A percentile compares a stretch with the other conserved stretches of the same genome.
phyloP scores from a whole-genome alignment of 805 yeast genomes.

The Saccharomycopsis babjevae region DNA sequence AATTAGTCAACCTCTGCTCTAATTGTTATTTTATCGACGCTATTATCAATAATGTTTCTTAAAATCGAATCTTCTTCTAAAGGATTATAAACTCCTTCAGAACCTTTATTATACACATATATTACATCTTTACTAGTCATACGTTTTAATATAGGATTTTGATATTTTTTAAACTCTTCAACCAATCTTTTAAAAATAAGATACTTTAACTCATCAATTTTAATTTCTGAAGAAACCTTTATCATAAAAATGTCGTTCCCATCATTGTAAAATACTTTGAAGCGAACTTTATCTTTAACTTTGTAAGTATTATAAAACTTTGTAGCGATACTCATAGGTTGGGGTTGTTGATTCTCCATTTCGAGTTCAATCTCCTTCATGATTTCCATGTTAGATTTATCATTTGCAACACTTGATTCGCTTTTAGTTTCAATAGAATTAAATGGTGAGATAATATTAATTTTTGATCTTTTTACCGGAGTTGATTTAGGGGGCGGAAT shows the following conservation, averaged over 20 bases:
- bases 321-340: neutral
- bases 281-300: neutral
- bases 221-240: conserved; percentile 12
- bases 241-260: conserved; percentile 18
- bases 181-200: conserved; percentile 13
- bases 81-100: conserved; percentile 17
- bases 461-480: conserved; percentile 3
- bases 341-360: conserved; percentile 1
- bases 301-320: neutral
- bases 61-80: conserved; percentile 14
- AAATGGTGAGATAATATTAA: conserved; percentile 8
- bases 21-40: conserved; percentile 15
- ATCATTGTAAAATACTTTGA: conserved; percentile 18
- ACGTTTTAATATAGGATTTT: neutral
- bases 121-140: conserved; percentile 7
- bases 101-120: conserved; percentile 11
- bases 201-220: conserved; percentile 12
- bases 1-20: conserved; percentile 16
- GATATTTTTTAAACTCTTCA: conserved; percentile 10
- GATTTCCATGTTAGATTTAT: conserved; percentile 15
- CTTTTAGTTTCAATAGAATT: conserved; percentile 9
- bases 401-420: neutral
- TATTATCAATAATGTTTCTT: conserved; percentile 10
- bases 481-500: conserved; percentile 15
- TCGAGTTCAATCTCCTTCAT: conserved; percentile 18